phyloP scores from a whole-genome alignment of 2,329 filamentous ascomycete genomes.

The Calonectria fujianensis region DNA sequence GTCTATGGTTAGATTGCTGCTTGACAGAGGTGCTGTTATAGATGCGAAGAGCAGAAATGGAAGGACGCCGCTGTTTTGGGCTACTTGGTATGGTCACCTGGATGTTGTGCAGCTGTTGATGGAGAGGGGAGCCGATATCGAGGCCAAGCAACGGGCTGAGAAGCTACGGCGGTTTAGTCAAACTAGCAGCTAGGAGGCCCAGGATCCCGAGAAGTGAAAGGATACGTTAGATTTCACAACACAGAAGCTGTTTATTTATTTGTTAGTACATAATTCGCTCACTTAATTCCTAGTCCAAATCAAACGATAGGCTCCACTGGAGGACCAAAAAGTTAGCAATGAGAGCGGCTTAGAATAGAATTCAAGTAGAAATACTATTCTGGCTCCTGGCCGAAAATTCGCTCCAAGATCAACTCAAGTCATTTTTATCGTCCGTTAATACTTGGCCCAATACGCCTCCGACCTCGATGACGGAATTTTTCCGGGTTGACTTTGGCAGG shows the following conservation, averaged over 20 bases:
- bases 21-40: background rate
- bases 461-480: background rate
- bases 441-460: too few relatives aligned
- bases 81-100: conserved; percentile 1
- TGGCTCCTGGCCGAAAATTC: background rate
- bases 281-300: background rate
- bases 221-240: background rate
- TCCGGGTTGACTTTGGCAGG: background rate
- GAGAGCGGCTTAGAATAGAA: background rate
- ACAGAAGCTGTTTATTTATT: background rate
- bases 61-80: conserved; percentile 1
- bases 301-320: too few relatives aligned
- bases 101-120: background rate
- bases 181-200: background rate
- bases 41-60: conserved; percentile 4
- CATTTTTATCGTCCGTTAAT: too few relatives aligned
- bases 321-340: too few relatives aligned
- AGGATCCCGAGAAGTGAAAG: background rate
- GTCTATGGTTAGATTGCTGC: background rate
- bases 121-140: background rate
- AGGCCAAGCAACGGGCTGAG: conserved; percentile 1
- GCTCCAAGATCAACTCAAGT: too few relatives aligned
- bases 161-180: conserved; percentile 2
- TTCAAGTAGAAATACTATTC: background rate
- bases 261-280: background rate